Percentiles rank a stretch among this genome's conserved stretches.
phyloP scores from a whole-genome alignment of 169 alveolate genomes.

The Pseudocohnilembus persalinus region DNA sequence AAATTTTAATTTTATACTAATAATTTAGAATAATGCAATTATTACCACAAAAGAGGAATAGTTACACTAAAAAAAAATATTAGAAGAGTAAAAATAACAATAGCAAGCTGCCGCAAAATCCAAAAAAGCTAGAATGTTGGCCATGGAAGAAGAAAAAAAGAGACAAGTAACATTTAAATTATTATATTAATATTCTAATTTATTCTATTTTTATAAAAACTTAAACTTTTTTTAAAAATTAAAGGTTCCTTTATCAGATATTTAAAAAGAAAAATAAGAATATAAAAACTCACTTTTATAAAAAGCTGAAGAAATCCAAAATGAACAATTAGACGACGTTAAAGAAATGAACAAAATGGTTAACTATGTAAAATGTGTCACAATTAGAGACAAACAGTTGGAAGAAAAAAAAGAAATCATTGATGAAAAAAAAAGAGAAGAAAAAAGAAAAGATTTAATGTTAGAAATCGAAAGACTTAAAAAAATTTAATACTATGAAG shows the following conservation, averaged over 20 bases:
- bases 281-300: constrained; percentile 22
- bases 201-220: no score
- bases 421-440: constrained; percentile 58
- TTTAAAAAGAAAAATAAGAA: constrained; percentile 42
- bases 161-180: constrained; percentile 12
- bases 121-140: constrained; percentile 42
- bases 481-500: constrained; percentile 60
- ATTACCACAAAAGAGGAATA: constrained; percentile 51
- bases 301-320: constrained; percentile 40
- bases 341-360: constrained; percentile 74
- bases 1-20: constrained; percentile 1
- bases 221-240: background rate
- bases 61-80: constrained; percentile 38
- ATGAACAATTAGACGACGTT: constrained; percentile 68
- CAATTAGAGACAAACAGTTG: constrained; percentile 71
- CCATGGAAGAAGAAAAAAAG: constrained; percentile 51
- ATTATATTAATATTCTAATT: no score
- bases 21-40: constrained; percentile 42
- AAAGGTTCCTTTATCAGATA: constrained; percentile 37
- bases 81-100: constrained; percentile 47
- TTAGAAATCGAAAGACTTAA: constrained; percentile 78
- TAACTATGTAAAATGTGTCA: constrained; percentile 59
- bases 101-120: constrained; percentile 50
- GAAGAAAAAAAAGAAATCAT: constrained; percentile 57
- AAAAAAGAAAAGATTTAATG: constrained; percentile 69